Base-by-base conservation (phyloP, 441 rosid species). In the Eutrema salsugineum region DNA sequence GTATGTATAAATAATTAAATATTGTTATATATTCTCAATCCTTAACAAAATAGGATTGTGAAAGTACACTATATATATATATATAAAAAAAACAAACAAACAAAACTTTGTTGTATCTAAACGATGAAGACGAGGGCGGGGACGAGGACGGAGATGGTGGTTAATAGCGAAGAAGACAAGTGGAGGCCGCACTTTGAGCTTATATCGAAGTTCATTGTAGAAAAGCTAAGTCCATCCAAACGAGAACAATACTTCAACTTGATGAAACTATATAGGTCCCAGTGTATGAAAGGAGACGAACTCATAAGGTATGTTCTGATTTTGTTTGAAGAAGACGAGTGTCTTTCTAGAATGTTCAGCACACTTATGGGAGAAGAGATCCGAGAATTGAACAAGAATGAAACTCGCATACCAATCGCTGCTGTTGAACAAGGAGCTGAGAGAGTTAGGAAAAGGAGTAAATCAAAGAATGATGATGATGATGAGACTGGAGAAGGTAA, bases 311-410 rank as follows among this genome's bases (percentile, higher is more conserved):
- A 10, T 46, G 38, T 68, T 68, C 19, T 2, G 19, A 3, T 1
- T 33, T 14, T 68, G 17, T 68, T 68, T 8, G 5, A 48, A 47
- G 65, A 22, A 22, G 38, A 68, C 57, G 57, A 46, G 47, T 0
- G 0, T n/a, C 48, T 68, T 35, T 42, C 28, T 22, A 11, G 11
- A 9, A 35, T 57, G 47, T 35, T 68, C 39, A 15, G 16, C 16
- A 1, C 1, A 24, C 73, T 57, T 15, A 69, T 69, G 73, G n/a
- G 11, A 46, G 0, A 15, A 57, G 73, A 69, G 48, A 57, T 69
- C 3, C 19, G 7, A 35, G n/a, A 22, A 3, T 3, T 69, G 16
- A 5, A n/a, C 14, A 20, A 2, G 3, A n/a, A 15, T 0, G 48
- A 35, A 24, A n/a, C 0, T 16, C 15, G 1, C 9, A 24, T 43